These are phyloP conservation scores for Botrytis sinoallii DNA, from an alignment of 2,329 filamentous ascomycete genomes.

Conservation along the genomic window DNA sequence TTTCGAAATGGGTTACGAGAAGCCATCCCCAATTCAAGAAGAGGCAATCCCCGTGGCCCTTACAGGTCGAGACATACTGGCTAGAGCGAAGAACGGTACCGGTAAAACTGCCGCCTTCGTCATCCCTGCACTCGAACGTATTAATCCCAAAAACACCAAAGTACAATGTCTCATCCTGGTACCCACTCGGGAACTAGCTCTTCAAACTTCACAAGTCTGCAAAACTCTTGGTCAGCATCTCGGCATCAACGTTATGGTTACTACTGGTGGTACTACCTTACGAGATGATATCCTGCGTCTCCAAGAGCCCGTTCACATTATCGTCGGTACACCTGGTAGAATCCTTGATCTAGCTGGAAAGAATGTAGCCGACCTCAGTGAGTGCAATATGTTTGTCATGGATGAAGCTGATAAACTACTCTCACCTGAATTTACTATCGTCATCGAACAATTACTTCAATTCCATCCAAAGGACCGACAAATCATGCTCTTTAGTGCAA, in stretches of 20 bases:
- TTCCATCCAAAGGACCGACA: slow-evolving; percentile 97
- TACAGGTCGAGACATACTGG: slow-evolving; percentile 90
- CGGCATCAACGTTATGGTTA: slow-evolving; percentile 98
- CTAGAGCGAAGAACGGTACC: slow-evolving; percentile 96
- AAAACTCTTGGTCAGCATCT: slow-evolving; percentile 97
- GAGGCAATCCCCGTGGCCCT: slow-evolving; percentile 96
- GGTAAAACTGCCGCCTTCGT: slow-evolving; percentile 98
- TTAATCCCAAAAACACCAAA: slow-evolving; percentile 95
- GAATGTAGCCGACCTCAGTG: slow-evolving; percentile 90
- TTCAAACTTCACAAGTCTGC: slow-evolving; percentile 98
- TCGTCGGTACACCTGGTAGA: slow-evolving; percentile 94
- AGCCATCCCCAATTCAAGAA: slow-evolving; percentile 98
- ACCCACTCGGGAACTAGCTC: slow-evolving; percentile 91
- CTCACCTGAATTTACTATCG: slow-evolving; percentile 93
- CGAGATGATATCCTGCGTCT: slow-evolving; percentile 96
- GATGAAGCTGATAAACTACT: slow-evolving; percentile 98
- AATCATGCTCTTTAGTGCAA: slow-evolving; percentile 99
- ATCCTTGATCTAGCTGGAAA: slow-evolving; percentile 96
- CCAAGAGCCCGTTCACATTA: slow-evolving; percentile 91
- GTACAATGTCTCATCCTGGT: slow-evolving; percentile 96
- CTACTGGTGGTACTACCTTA: slow-evolving; percentile 89
- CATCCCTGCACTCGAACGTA: slow-evolving; percentile 89
- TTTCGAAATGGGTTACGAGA: slow-evolving; percentile 98
- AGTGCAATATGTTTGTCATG: slow-evolving; percentile 99
- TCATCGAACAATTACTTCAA: slow-evolving; percentile 91